Evolutionary conservation across 352 stramenopile genomes (phyloP).

Genomic region (Plasmopara halstedii): DNA sequence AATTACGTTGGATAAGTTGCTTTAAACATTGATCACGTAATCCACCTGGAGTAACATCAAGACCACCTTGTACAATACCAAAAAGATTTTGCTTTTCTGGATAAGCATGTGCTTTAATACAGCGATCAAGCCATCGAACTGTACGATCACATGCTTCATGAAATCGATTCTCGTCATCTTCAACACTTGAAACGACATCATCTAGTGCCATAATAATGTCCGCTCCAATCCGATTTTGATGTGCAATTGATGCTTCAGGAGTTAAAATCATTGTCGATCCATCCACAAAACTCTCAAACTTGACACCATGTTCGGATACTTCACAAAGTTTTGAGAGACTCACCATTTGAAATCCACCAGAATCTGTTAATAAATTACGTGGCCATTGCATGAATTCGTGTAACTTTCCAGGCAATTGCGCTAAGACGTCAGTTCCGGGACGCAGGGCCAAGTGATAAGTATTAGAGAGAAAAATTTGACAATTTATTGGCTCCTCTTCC

Average conservation of each 20-base stretch:
- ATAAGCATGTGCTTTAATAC: slow-evolving; percentile 82
- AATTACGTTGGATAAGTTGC: slow-evolving; percentile 79
- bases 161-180: no score
- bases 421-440: slow-evolving; percentile 84
- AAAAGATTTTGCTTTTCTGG: no score
- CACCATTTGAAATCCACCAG: slow-evolving; percentile 98
- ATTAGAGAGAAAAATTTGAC: slow-evolving; percentile 94
- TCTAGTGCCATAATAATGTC: slow-evolving; percentile 99
- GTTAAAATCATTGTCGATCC: slow-evolving; percentile 92
- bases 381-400: slow-evolving; percentile 96
- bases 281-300: slow-evolving; percentile 84
- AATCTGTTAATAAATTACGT: slow-evolving; percentile 94
- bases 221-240: slow-evolving; percentile 95
- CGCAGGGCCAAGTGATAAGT: slow-evolving; percentile 96
- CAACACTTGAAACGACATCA: no score
- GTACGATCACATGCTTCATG: no score
- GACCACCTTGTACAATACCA: slow-evolving; percentile 93
- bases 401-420: slow-evolving; percentile 78
- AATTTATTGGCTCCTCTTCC: slow-evolving; percentile 49
- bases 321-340: slow-evolving; percentile 91
- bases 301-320: slow-evolving; percentile 82
- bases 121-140: slow-evolving; percentile 97
- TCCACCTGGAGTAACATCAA: slow-evolving; percentile 88
- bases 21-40: slow-evolving; percentile 91
- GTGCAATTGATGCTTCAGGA: slow-evolving; percentile 87